Evolutionary conservation across 306 rosid genomes (phyloP).

Genomic region (Vigna mungo): DNA sequence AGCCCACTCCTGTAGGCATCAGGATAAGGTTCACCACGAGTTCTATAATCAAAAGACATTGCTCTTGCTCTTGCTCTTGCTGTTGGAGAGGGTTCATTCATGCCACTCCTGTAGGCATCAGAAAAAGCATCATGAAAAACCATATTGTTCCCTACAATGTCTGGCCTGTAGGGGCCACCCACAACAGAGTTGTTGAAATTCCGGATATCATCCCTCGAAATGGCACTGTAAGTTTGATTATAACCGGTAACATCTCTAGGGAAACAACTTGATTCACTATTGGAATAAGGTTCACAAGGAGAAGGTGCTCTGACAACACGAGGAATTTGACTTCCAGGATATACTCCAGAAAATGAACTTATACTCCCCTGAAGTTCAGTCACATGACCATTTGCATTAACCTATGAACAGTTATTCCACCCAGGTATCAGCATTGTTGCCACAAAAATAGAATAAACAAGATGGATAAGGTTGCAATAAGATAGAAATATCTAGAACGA

Average conservation of each 20-base stretch:
- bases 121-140: not conserved
- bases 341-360: constrained; percentile 43
- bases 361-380: not conserved
- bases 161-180: constrained; percentile 33
- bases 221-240: constrained; percentile 28
- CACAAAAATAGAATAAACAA: too few species aligned
- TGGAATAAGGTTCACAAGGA: constrained; percentile 16
- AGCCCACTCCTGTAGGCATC: not conserved
- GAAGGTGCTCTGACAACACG: constrained; percentile 31
- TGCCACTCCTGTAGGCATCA: constrained; percentile 36
- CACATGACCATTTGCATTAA: not conserved
- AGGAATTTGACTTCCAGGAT: constrained; percentile 43
- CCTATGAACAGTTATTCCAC: constrained; percentile 40
- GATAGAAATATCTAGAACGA: not conserved
- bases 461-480: not conserved
- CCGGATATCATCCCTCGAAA: not conserved
- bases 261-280: too few species aligned
- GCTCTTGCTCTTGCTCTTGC: not conserved
- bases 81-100: constrained; percentile 39
- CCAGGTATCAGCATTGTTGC: too few species aligned
- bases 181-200: constrained; percentile 27
- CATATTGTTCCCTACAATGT: not conserved
- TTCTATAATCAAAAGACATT: not conserved
- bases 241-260: constrained; percentile 37
- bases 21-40: not conserved